Conservation (phyloP, 768 basidiomycete species). For the Arthromyces matolae region DNA sequence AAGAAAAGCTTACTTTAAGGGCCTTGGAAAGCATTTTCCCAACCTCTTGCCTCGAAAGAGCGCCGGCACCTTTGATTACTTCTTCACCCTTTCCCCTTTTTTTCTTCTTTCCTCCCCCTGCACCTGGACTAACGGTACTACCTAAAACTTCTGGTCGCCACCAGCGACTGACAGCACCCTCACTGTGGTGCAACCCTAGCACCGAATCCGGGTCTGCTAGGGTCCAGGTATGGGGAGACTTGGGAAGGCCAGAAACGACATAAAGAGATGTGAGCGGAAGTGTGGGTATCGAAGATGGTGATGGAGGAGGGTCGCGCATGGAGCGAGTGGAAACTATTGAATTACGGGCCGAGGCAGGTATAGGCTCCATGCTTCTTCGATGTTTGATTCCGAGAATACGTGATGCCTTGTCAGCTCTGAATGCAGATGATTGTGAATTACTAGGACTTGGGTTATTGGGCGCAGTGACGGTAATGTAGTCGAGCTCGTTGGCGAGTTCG, state of each 20-base stretch:
- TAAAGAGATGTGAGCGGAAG: constrained; percentile 80
- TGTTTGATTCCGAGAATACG: constrained; percentile 74
- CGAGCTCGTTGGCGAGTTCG: constrained; percentile 66
- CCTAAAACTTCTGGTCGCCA: constrained; percentile 92
- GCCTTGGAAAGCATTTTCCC: constrained; percentile 90
- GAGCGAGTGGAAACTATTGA: constrained; percentile 78
- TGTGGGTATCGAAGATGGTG: constrained; percentile 63
- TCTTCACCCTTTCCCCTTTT: constrained; percentile 63
- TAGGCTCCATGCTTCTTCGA: constrained; percentile 79
- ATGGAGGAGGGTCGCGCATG: constrained; percentile 50
- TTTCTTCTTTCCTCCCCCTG: constrained; percentile 76
- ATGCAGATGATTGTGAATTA: constrained; percentile 29
- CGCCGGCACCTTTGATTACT: constrained; percentile 70
- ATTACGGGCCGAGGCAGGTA: constrained; percentile 71
- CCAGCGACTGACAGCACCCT: constrained; percentile 84
- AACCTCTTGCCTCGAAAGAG: constrained; percentile 81
- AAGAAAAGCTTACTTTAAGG: constrained; percentile 63
- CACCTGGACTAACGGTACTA: constrained; percentile 80
- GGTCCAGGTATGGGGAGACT: constrained; percentile 88
- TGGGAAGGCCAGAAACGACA: constrained; percentile 85
- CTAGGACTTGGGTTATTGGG: constrained; percentile 31
- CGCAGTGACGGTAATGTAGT: constrained; percentile 57
- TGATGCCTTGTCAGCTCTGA: constrained; percentile 69
- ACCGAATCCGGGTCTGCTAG: constrained; percentile 83
- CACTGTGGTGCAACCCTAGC: constrained; percentile 74